A percentile compares a stretch with the other conserved stretches of the same genome.
Conservation (phyloP, 192 early-diverging fungal species). For the Pecoramyces ruminantium region DNA sequence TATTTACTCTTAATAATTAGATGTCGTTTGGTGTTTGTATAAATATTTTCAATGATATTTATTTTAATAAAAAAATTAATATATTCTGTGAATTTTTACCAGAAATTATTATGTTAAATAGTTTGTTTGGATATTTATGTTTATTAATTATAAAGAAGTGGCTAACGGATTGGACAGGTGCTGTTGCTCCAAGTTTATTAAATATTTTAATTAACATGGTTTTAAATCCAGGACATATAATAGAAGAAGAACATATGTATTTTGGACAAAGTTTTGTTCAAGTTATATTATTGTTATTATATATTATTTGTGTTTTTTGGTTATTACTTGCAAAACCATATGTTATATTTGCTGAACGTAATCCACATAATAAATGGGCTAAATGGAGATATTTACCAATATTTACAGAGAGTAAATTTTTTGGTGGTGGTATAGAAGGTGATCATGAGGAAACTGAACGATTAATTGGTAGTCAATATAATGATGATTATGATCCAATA, state of each 20-base stretch:
- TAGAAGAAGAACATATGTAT: slow-evolving; percentile 52
- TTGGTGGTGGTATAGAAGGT: background rate
- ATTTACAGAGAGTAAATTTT: background rate
- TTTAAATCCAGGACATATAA: slow-evolving; percentile 69
- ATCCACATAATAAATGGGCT: slow-evolving; percentile 1
- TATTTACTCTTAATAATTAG: slow-evolving; percentile 4
- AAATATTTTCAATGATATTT: slow-evolving; percentile 74
- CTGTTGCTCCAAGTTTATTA: slow-evolving; percentile 71
- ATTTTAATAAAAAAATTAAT: slow-evolving; percentile 68
- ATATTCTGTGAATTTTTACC: slow-evolving; percentile 82
- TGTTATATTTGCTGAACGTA: slow-evolving; percentile 66
- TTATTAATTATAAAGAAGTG: slow-evolving; percentile 91
- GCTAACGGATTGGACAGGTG: slow-evolving; percentile 57
- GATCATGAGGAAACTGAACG: background rate
- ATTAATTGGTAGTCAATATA: background rate
- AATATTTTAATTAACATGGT: slow-evolving; percentile 99
- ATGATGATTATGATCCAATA: background rate
- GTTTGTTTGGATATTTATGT: slow-evolving; percentile 88
- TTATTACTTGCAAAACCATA: slow-evolving; percentile 91
- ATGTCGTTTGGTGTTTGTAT: slow-evolving; percentile 94
- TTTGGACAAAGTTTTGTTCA: slow-evolving; percentile 71
- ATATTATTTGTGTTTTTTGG: slow-evolving; percentile 85
- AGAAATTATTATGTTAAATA: slow-evolving; percentile 81
- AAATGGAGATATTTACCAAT: background rate
- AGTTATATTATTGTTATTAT: slow-evolving; percentile 56